Conservation (phyloP, 2,329 filamentous ascomycete genomes). For the Coniochaeta sp. region DNA sequence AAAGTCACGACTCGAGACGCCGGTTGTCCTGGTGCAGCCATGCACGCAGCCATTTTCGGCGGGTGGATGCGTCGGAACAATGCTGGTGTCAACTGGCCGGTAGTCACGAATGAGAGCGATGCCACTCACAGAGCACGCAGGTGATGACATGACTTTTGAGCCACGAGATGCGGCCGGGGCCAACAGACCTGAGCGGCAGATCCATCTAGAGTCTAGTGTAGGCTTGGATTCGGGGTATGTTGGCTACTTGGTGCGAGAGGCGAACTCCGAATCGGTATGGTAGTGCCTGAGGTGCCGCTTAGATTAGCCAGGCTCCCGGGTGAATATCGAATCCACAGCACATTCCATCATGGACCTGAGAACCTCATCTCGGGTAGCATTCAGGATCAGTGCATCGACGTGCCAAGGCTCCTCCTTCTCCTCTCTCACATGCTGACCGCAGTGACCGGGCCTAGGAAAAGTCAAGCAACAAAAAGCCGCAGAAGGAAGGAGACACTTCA, state of each 20-base stretch:
- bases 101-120: not conserved
- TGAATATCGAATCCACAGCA: not conserved
- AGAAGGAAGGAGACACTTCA: not conserved
- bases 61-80: not conserved
- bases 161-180: not conserved
- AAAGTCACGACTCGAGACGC: not conserved
- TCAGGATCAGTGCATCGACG: not conserved
- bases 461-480: no score
- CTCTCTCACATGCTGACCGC: not conserved
- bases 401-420: not conserved
- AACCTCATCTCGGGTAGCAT: not conserved
- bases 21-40: slow-evolving; percentile 1
- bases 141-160: not conserved
- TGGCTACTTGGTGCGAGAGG: not conserved
- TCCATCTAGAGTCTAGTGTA: not conserved
- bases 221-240: not conserved
- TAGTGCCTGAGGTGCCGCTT: not conserved
- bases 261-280: not conserved
- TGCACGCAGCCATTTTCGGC: slow-evolving; percentile 12
- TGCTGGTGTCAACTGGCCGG: not conserved
- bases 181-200: not conserved
- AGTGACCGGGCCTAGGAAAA: not conserved
- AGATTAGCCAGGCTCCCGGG: not conserved
- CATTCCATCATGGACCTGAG: not conserved
- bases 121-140: not conserved